These are phyloP conservation scores for Vitis riparia DNA, from an alignment of 164 flowering plant species.

Conservation along the genomic window DNA sequence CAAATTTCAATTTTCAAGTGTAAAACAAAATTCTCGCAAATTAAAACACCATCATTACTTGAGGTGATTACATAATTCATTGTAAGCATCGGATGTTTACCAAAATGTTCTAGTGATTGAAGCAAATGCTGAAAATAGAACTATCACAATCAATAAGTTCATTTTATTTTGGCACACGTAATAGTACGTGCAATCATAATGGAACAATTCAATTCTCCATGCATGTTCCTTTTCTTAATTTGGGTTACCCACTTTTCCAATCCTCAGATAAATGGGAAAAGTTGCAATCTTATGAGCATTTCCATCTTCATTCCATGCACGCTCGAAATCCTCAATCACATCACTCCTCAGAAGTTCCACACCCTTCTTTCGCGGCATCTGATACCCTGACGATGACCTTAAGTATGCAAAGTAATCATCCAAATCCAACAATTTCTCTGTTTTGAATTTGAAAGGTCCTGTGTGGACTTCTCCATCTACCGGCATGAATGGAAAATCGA, in stretches of 20 bases:
- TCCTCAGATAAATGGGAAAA: constrained; percentile 53
- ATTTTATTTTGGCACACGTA: too few relatives aligned
- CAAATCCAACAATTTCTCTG: constrained; percentile 52
- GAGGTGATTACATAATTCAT: too few relatives aligned
- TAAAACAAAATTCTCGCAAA: too few relatives aligned
- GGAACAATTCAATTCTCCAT: too few relatives aligned
- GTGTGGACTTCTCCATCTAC: constrained; percentile 68
- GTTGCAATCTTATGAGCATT: constrained; percentile 32
- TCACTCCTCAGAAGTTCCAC: constrained; percentile 54
- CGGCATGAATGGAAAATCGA: constrained; percentile 72
- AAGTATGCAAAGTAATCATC: constrained; percentile 46
- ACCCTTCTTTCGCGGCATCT: constrained; percentile 57
- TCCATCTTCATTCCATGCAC: constrained; percentile 54
- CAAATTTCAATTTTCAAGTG: too few relatives aligned
- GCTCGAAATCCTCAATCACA: constrained; percentile 37
- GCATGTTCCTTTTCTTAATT: background rate
- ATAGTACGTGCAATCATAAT: too few relatives aligned
- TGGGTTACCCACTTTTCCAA: constrained; percentile 46
- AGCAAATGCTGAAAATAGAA: too few relatives aligned
- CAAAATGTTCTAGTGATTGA: too few relatives aligned
- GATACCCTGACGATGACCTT: constrained; percentile 76
- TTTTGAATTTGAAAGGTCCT: constrained; percentile 55
- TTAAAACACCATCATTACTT: too few relatives aligned
- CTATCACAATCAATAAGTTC: too few relatives aligned
- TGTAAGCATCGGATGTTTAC: too few relatives aligned